Evolutionary conservation across 257 asterid genomes (phyloP).

Genomic region (Petunia secreta): DNA sequence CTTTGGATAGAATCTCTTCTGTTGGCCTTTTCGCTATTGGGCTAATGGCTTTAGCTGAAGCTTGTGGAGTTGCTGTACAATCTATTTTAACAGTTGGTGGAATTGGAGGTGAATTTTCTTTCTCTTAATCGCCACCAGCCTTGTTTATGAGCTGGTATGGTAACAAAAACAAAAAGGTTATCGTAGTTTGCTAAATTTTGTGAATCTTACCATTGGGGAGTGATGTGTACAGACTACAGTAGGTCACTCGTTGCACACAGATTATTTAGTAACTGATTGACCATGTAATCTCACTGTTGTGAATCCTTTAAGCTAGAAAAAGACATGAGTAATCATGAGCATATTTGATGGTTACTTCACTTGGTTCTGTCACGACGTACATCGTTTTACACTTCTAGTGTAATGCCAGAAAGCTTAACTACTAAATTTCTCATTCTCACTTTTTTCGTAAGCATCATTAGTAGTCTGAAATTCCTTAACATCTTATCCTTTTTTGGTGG

Average conservation of each 20-base stretch:
- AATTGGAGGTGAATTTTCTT: slow-evolving; percentile 73
- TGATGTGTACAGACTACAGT: no score
- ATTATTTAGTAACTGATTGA: neutral
- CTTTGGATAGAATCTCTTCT: slow-evolving; percentile 74
- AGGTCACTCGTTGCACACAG: neutral
- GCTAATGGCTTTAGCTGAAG: slow-evolving; percentile 86
- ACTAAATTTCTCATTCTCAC: neutral
- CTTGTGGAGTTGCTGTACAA: slow-evolving; percentile 92
- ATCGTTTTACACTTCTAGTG: neutral
- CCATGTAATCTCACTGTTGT: neutral
- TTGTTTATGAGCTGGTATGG: neutral
- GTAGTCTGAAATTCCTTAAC: neutral
- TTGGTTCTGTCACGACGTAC: neutral
- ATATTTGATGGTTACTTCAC: neutral
- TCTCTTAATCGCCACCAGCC: neutral
- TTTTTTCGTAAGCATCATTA: neutral
- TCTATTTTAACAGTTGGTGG: slow-evolving; percentile 96
- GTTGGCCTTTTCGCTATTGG: slow-evolving; percentile 79
- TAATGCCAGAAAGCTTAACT: neutral
- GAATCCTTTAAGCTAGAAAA: neutral
- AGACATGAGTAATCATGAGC: neutral
- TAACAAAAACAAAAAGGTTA: neutral
- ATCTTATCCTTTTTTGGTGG: neutral
- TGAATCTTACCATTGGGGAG: no score
- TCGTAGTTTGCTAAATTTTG: slow-evolving; percentile 1